Evolutionary conservation across 768 basidiomycete species (phyloP), one percentile per base, ranked within the genome.

Genomic region (Kwoniella europaea): DNA sequence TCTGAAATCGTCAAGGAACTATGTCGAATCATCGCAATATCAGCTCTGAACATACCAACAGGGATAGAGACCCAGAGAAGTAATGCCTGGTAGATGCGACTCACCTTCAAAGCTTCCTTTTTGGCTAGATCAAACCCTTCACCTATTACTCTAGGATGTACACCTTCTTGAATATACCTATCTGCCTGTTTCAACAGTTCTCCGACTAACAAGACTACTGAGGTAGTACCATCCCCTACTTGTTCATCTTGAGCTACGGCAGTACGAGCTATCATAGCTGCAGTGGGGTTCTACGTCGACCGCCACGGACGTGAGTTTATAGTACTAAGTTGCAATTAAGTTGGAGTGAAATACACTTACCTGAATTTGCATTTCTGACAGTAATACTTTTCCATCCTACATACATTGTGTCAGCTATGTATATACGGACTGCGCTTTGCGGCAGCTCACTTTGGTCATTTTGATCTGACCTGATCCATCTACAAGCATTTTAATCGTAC

Each of bases 181-280:
- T 98, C 94, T 65, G 96, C 93, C 86, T 98, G 97, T 85, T 96
- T 97, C 79, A 99, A 86, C 72, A 98, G 86, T 84, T 95, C 94
- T 72, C 94, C 97, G 57, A 98, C 97, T 35, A 99, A 88, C 10
- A 99, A 87, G 2, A 98, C 94, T 3, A 98, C 96, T 75, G 90
- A 94, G 2, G 97, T 99, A 1, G 97, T 98, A 46, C 97, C 97
- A 85, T 99, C 97, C 65, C 97, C 97, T 57, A 98, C 93, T 84
- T 98, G 95, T 20, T 95, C 95, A 83, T 98, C 97, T 85, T 98
- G 96, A 3, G 97, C 96, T 24, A 98, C 96, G 15, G 97, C 97
- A 54, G 97, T 98, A 63, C 94, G 90, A 57, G 97, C 97, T 81
- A 99, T 94, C 93, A 99, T 96, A 42, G 97, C 95, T 18, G 97